Percentiles rank a stretch among this genome's conserved stretches.
Evolutionary conservation across 805 yeast species (phyloP).

Genomic region (Kuraishia hungarica): DNA sequence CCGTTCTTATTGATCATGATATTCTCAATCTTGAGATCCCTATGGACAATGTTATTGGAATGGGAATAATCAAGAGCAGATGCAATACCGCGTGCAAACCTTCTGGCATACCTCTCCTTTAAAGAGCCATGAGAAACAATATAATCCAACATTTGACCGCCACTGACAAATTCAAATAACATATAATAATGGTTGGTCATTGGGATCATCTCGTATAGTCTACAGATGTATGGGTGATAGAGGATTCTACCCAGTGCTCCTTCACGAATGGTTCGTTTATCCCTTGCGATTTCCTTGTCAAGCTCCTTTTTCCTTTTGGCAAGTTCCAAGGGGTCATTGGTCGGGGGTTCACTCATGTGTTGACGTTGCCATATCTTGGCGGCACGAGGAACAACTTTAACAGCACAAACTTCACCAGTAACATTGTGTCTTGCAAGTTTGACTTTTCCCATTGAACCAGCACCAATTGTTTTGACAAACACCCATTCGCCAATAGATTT

Average conservation of each 20-base stretch:
- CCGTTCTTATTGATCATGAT: constrained; percentile 91
- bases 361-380: constrained; percentile 67
- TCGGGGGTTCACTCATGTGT: constrained; percentile 62
- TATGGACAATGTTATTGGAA: constrained; percentile 88
- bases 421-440: constrained; percentile 82
- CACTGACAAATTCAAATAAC: constrained; percentile 91
- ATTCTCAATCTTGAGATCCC: constrained; percentile 94
- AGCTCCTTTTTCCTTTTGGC: constrained; percentile 58
- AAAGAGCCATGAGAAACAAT: constrained; percentile 93
- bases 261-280: constrained; percentile 87
- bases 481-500: constrained; percentile 96
- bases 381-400: constrained; percentile 89
- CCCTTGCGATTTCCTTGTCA: constrained; percentile 82
- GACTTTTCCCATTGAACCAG: constrained; percentile 99
- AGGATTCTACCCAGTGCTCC: constrained; percentile 88
- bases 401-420: constrained; percentile 81
- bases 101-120: constrained; percentile 89
- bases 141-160: constrained; percentile 96
- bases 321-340: constrained; percentile 47
- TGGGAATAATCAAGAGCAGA: constrained; percentile 93
- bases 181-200: constrained; percentile 96
- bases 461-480: constrained; percentile 89
- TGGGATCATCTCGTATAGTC: constrained; percentile 87
- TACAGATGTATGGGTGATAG: constrained; percentile 87
- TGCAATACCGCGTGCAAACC: constrained; percentile 90